Conservation (phyloP, 148 eudicot species). For the Vaccinium corymbosum region DNA sequence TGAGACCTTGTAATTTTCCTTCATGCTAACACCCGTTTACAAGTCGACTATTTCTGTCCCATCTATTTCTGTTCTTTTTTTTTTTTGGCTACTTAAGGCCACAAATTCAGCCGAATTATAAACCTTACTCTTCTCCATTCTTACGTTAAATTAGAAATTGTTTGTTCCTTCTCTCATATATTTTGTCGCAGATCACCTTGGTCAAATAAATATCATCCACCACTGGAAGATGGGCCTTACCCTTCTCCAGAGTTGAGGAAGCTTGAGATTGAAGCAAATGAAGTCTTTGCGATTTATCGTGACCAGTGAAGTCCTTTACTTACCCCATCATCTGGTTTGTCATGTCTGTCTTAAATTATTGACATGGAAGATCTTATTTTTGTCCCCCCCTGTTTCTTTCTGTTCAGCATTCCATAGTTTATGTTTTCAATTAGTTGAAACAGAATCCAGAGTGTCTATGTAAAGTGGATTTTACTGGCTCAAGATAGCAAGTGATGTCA, state of each 20-base stretch:
- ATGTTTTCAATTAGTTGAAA: constrained; percentile 17
- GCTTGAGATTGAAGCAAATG: constrained; percentile 98
- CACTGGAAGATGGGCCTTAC: constrained; percentile 76
- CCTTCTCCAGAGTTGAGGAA: constrained; percentile 84
- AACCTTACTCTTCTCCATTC: background rate
- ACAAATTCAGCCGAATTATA: background rate
- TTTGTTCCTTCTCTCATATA: background rate
- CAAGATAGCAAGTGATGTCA: constrained; percentile 10
- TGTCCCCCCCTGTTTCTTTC: background rate
- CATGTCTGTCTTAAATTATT: background rate
- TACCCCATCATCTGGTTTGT: constrained; percentile 42
- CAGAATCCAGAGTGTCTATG: constrained; percentile 8
- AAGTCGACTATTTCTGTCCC: background rate
- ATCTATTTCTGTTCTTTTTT: background rate
- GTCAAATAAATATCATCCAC: constrained; percentile 93
- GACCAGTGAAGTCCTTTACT: constrained; percentile 99
- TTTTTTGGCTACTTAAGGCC: constrained; percentile 3
- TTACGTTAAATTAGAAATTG: background rate
- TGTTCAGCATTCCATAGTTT: background rate
- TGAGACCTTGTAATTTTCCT: background rate
- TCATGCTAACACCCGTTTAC: background rate
- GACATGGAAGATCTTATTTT: background rate
- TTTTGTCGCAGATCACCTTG: constrained; percentile 74
- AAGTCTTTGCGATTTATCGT: constrained; percentile 89
- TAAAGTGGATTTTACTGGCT: background rate